Conservation (phyloP, 495 filamentous ascomycete species). For the Neurospora sp. region DNA sequence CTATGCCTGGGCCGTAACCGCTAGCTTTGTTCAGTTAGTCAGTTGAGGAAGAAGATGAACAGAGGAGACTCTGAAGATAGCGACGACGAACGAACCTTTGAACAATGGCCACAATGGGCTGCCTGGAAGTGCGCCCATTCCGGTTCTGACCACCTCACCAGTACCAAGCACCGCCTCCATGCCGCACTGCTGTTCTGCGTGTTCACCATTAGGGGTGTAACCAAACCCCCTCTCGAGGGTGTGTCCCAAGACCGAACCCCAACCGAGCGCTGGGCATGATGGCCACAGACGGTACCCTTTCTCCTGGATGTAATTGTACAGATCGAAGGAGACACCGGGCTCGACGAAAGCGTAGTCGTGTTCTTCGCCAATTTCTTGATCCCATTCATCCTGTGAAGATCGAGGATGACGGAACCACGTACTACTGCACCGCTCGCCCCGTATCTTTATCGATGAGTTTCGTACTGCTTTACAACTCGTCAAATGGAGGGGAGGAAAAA, state of each 20-base stretch:
- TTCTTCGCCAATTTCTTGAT: constrained; percentile 45
- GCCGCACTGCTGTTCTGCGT: constrained; percentile 35
- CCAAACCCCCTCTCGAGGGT: constrained; percentile 29
- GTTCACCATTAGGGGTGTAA: constrained; percentile 38
- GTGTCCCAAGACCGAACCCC: constrained; percentile 47
- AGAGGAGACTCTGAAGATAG: constrained; percentile 8
- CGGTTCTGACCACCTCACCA: constrained; percentile 35
- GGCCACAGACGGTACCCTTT: constrained; percentile 39
- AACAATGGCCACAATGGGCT: constrained; percentile 17
- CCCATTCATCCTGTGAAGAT: constrained; percentile 43
- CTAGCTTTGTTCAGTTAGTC: not conserved
- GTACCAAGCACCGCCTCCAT: constrained; percentile 41
- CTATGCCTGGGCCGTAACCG: constrained; percentile 28
- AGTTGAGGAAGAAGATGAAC: not conserved
- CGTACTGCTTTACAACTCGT: not conserved
- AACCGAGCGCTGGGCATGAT: constrained; percentile 40
- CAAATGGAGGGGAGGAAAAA: not conserved
- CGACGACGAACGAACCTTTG: constrained; percentile 2
- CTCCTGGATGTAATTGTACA: constrained; percentile 37
- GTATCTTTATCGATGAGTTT: constrained; percentile 26
- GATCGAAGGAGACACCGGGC: constrained; percentile 44
- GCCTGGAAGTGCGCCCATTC: constrained; percentile 32
- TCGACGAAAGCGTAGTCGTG: constrained; percentile 40
- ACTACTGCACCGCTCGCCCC: constrained; percentile 42
- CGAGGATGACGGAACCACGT: constrained; percentile 39